Evolutionary conservation across 106 monocot genomes (phyloP), one percentile per base, ranked within the genome.

Genomic region (Phalaenopsis aphrodite): DNA sequence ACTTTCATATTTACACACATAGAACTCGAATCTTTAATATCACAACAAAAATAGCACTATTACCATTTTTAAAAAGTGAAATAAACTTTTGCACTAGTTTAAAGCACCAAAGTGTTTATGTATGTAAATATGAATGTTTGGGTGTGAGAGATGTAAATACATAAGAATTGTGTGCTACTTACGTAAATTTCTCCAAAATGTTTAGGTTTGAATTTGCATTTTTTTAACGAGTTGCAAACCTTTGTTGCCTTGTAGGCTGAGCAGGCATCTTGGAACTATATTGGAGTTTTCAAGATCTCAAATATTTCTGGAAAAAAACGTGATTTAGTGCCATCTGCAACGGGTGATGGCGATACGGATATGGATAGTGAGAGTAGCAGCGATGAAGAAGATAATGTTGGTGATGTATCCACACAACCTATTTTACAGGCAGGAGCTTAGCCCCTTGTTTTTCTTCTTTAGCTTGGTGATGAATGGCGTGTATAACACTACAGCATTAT

Each of bases 221-320:
- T 58, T 58, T 19, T 58, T 3, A 17, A 58, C 3, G 9, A 38
- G 11, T 3, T 12, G 10, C 37, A 38, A 38, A 12, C n/a, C 10
- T 38, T 68, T 17, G n/a, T 58, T 58, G 7, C n/a, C 16, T 39
- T 69, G 14, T 69, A 69, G 69, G 69, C 69, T 39, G 15, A 94
- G 77, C 83, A 91, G 81, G 80, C 86, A 89, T 87, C 93, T 11
- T 87, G 81, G 84, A 95, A 99, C 75, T 91, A 95, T 77, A 95
- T 99, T 88, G 93, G 91, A 23, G 81, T 99, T 76, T 95, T 93
- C 79, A 99, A 99, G 73, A 85, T 99, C 23, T 95, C 95, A 5
- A 95, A 91, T 75, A 99, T 99, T 77, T 81, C 49, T 84, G 99
- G 99, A 52, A 99, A 91, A 79, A 99, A 88, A 78, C 89, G 87